Evolutionary conservation across 495 filamentous ascomycete species (phyloP).

Genomic region (Talaromyces stipitatus): DNA sequence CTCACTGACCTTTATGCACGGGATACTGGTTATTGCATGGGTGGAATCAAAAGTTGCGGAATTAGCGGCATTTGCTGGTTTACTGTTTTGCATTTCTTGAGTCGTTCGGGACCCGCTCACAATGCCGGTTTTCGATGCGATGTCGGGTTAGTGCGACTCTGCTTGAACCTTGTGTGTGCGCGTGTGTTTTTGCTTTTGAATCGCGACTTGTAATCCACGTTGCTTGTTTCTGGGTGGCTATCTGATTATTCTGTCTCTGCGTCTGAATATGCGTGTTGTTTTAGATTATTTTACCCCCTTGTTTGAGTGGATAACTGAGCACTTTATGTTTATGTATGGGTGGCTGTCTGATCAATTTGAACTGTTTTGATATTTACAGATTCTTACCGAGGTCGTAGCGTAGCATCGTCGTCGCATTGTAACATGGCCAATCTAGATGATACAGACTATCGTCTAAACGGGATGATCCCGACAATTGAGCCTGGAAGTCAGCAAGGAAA

Average conservation of each 20-base stretch:
- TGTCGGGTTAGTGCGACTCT: background rate
- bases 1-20: constrained; percentile 9
- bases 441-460: background rate
- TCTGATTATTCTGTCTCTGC: constrained; percentile 13
- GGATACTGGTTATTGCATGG: constrained; percentile 16
- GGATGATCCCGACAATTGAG: background rate
- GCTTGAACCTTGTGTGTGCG: constrained; percentile 3
- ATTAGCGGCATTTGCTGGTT: constrained; percentile 7
- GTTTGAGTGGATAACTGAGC: constrained; percentile 26
- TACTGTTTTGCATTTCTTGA: constrained; percentile 1
- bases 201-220: constrained; percentile 11
- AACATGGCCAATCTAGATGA: background rate
- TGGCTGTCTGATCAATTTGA: constrained; percentile 42
- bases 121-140: background rate
- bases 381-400: background rate
- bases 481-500: background rate
- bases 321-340: constrained; percentile 20
- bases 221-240: constrained; percentile 26
- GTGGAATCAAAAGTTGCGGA: constrained; percentile 10
- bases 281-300: constrained; percentile 17
- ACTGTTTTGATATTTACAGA: constrained; percentile 7
- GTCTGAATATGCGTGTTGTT: constrained; percentile 19
- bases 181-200: constrained; percentile 6
- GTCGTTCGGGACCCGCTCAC: background rate
- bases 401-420: constrained; percentile 5